Evolutionary conservation across 805 yeast genomes (phyloP), one percentile per base, ranked within the genome.

Genomic region (Schwanniomyces sp.): DNA sequence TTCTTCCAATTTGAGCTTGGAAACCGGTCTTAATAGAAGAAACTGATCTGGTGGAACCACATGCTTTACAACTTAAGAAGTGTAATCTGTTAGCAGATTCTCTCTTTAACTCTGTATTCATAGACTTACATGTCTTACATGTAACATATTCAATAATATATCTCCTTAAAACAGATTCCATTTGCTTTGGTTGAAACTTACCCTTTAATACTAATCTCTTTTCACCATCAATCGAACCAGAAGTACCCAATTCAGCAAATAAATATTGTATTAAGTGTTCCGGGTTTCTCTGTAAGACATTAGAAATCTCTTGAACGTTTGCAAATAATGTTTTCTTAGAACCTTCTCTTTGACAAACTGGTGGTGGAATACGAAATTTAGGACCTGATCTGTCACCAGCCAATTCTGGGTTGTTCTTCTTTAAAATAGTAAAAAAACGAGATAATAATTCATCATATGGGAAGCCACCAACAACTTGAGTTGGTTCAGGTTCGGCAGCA

Each of bases 211-310:
- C 91, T 69, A 94, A 82, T 73, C 99, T 86, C 78, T 91, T 89
- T 71, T 89, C 92, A 69, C 98, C 99, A 74, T 94, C 99, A 51
- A 94, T 92, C 47, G 97, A 91, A 66, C 99, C 99, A 2, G 98
- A 90, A 17, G 99, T 94, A 85, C 99, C 99, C 81, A 94, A 80
- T 76, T 94, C 99, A 1, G 98, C 97, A 74, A 94, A 94, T 72
- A 94, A 74, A 73, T 87, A 94, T 76, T 91, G 97, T 70, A 94
- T 94, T 55, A 94, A 84, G 74, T 94, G 99, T 64, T 94, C 99
- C 57, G 96, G 94, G 46, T 91, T 88, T 76, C 99, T 85, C 72
- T 94, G 97, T 76, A 94, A 80, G 48, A 91, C 94, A 58, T 88
- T 88, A 53, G 96, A 82, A 59, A 94, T 94, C 62, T 88, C 96